Conservation (phyloP, 176 grass and related monocot genomes). For the Calamus simplicifolius region DNA sequence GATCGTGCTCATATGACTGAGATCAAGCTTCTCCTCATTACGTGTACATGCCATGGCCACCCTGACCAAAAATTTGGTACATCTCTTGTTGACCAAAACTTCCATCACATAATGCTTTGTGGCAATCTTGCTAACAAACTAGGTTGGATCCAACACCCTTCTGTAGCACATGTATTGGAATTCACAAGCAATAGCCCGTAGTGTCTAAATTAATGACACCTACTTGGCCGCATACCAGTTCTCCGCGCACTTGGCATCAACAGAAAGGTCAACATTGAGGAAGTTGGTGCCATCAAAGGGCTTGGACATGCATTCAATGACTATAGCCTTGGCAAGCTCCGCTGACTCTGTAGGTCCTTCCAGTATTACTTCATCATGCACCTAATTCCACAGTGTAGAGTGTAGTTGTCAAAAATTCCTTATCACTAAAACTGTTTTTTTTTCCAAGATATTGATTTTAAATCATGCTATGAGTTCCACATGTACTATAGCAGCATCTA, state of each 20-base stretch:
- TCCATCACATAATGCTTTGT: no score
- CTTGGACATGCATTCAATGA: slow-evolving; percentile 92
- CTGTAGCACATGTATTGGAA: background rate
- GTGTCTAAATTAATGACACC: background rate
- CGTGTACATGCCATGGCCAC: no score
- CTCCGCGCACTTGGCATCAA: slow-evolving; percentile 89
- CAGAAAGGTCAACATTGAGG: slow-evolving; percentile 71
- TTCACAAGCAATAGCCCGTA: background rate
- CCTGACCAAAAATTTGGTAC: no score
- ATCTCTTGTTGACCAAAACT: no score
- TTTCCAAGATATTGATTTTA: no score
- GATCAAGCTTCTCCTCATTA: no score
- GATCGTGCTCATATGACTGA: no score
- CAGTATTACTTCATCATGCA: slow-evolving; percentile 97
- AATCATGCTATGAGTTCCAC: no score
- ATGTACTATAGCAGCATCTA: no score
- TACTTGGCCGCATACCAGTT: slow-evolving; percentile 97
- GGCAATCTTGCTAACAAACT: background rate
- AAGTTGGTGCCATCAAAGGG: slow-evolving; percentile 73
- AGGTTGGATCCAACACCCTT: background rate
- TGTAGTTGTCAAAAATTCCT: background rate
- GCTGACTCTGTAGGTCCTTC: slow-evolving; percentile 91
- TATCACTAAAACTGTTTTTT: no score
- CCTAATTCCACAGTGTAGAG: slow-evolving; percentile 23
- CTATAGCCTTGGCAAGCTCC: slow-evolving; percentile 74